Conservation (phyloP, 1,139 yeast genomes). For the Kodamaea sp. region DNA sequence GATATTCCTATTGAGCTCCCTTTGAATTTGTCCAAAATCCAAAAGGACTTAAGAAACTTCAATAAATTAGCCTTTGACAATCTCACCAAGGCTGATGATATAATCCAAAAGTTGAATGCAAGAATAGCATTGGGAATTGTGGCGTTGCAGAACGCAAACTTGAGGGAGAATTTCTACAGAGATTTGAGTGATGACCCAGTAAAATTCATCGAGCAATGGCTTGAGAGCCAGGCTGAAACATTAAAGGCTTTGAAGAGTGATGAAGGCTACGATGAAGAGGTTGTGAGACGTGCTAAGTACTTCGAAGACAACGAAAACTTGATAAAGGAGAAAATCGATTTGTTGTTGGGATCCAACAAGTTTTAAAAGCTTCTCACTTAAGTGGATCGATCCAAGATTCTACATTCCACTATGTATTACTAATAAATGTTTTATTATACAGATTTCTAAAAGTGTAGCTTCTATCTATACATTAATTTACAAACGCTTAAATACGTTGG, state of each 20-base stretch:
- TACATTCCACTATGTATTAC: conserved; percentile 8
- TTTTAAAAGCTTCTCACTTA: no score
- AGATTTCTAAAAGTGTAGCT: no score
- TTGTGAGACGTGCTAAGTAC: conserved; percentile 79
- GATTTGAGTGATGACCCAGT: conserved; percentile 78
- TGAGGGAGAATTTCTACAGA: conserved; percentile 60
- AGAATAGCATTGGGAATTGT: conserved; percentile 64
- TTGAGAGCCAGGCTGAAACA: conserved; percentile 73
- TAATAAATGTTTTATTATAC: conserved; percentile 5
- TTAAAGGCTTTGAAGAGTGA: conserved; percentile 79
- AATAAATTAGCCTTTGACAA: conserved; percentile 43
- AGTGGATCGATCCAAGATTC: no score
- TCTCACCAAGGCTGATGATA: conserved; percentile 46
- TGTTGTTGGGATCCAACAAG: conserved; percentile 51
- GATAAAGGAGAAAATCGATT: conserved; percentile 72
- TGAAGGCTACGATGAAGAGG: conserved; percentile 88
- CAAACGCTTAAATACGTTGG: neutral
- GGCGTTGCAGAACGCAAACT: conserved; percentile 59
- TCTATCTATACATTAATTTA: conserved; percentile 6
- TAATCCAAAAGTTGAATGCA: conserved; percentile 57
- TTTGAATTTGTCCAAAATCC: conserved; percentile 41
- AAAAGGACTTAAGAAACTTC: conserved; percentile 40
- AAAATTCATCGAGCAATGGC: conserved; percentile 70
- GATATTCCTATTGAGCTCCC: conserved; percentile 71
- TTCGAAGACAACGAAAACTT: conserved; percentile 69